A percentile compares a stretch with the other conserved stretches of the same genome.
phyloP scores from a whole-genome alignment of 768 basidiomycete genomes.

The Candolleomyces eurysporus region DNA sequence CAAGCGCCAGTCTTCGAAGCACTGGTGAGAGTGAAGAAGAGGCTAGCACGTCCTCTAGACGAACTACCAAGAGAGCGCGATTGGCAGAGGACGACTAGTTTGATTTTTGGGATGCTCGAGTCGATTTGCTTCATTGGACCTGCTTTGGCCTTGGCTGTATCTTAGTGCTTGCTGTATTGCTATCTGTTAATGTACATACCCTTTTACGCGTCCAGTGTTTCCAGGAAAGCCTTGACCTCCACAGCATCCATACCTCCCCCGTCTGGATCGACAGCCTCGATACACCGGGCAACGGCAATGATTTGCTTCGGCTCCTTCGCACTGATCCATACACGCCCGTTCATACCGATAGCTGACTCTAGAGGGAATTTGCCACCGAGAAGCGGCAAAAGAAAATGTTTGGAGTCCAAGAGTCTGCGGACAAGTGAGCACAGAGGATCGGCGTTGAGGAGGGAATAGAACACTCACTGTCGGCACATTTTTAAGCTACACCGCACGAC shows the following conservation, averaged over 20 bases:
- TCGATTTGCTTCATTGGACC: background rate
- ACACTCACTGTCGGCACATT: slow-evolving; percentile 79
- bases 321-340: slow-evolving; percentile 90
- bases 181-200: background rate
- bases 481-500: slow-evolving; percentile 77
- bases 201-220: slow-evolving; percentile 38
- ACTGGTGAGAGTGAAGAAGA: slow-evolving; percentile 80
- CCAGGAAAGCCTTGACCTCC: slow-evolving; percentile 51
- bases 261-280: slow-evolving; percentile 80
- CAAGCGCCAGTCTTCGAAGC: slow-evolving; percentile 58
- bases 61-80: slow-evolving; percentile 69
- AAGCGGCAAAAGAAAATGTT: slow-evolving; percentile 77
- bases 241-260: slow-evolving; percentile 59
- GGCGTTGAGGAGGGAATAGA: background rate
- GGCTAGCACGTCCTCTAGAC: slow-evolving; percentile 45
- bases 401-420: slow-evolving; percentile 71
- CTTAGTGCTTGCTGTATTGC: background rate
- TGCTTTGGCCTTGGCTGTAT: background rate
- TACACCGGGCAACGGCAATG: slow-evolving; percentile 73
- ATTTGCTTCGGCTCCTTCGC: slow-evolving; percentile 71
- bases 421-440: slow-evolving; percentile 4
- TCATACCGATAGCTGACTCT: slow-evolving; percentile 86
- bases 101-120: background rate
- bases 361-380: slow-evolving; percentile 82
- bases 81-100: slow-evolving; percentile 62